phyloP scores from a whole-genome alignment of 73 alveolate species.

The Diophrys sp. region DNA sequence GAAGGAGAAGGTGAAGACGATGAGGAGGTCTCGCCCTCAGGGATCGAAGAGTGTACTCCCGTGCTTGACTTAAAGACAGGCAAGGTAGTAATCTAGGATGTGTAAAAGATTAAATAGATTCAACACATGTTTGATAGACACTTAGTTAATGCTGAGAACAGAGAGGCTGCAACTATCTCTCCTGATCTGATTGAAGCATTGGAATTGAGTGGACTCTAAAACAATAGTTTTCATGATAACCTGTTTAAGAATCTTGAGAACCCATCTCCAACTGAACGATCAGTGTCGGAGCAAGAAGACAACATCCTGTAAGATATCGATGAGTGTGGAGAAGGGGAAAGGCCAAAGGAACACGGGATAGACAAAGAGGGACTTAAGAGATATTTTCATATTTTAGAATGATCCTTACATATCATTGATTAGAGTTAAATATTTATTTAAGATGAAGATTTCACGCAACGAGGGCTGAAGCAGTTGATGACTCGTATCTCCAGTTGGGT shows the following conservation, averaged over 20 bases:
- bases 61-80: neutral
- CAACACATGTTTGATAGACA: neutral
- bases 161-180: neutral
- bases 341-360: neutral
- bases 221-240: neutral
- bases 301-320: neutral
- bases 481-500: slow-evolving; percentile 93
- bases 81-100: neutral
- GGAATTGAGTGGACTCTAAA: neutral
- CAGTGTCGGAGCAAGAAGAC: neutral
- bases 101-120: neutral
- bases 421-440: too few species aligned
- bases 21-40: neutral
- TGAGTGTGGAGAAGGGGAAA: neutral
- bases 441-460: slow-evolving; percentile 20
- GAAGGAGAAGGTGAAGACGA: neutral
- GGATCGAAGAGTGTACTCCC: neutral
- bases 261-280: neutral
- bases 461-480: slow-evolving; percentile 69
- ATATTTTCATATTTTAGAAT: neutral
- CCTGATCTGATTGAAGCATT: neutral
- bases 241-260: neutral
- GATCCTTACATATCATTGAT: too few species aligned
- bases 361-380: neutral
- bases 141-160: neutral